Evolutionary conservation across 176 grass and related monocot genomes (phyloP).

Genomic region (Avena atlantica): DNA sequence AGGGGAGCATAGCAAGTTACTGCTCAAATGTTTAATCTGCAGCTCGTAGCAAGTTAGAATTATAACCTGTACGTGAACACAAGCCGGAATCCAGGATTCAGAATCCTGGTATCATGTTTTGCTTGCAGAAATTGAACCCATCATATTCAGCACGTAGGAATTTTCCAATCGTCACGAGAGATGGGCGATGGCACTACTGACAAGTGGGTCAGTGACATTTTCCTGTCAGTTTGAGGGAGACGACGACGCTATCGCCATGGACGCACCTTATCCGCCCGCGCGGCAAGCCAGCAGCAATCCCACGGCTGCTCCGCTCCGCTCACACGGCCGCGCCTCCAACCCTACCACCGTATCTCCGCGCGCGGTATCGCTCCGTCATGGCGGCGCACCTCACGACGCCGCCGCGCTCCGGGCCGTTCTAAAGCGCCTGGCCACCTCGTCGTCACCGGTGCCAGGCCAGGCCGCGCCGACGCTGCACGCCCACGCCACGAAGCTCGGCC

Average conservation of each 20-base stretch:
- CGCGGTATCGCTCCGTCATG: not conserved
- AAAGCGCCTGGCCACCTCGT: not conserved
- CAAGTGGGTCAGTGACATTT: not conserved
- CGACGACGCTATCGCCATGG: slow-evolving; percentile 9
- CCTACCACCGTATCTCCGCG: not conserved
- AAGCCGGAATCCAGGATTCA: not conserved
- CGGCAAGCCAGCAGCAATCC: not conserved
- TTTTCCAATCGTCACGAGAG: not conserved
- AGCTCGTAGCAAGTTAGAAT: not conserved
- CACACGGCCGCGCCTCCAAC: not conserved
- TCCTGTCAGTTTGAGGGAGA: not conserved
- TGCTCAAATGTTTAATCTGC: too few species aligned
- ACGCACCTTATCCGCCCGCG: not conserved
- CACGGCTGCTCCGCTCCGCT: not conserved
- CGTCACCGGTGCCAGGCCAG: not conserved
- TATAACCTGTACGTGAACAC: too few species aligned
- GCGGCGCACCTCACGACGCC: slow-evolving; percentile 18
- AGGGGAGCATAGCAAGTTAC: too few species aligned
- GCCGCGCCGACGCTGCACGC: not conserved
- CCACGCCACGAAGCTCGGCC: slow-evolving; percentile 1
- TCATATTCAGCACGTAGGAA: not conserved
- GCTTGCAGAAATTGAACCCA: too few species aligned
- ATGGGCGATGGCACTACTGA: not conserved
- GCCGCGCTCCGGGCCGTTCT: not conserved
- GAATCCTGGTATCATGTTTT: not conserved